A percentile compares a stretch with the other conserved stretches of the same genome.
Conservation (phyloP, 2,329 filamentous ascomycete genomes). For the Penicillium sp. region DNA sequence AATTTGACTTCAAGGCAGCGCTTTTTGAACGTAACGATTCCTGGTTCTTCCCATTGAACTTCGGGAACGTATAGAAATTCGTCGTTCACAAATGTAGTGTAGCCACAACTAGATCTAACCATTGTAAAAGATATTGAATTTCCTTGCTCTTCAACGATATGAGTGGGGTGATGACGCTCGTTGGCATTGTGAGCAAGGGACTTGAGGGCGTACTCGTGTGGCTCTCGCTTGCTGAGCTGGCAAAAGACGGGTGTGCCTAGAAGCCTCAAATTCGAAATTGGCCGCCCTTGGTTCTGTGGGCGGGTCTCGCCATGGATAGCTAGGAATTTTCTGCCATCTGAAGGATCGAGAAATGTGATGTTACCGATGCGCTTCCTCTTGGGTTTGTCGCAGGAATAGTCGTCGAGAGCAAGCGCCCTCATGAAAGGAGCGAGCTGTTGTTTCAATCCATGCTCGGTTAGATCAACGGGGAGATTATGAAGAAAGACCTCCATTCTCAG, state of each 20-base stretch:
- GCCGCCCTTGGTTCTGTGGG: constrained; percentile 5
- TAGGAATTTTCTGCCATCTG: constrained; percentile 52
- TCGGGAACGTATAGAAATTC: constrained; percentile 49
- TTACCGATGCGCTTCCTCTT: constrained; percentile 47
- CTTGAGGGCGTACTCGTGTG: constrained; percentile 43
- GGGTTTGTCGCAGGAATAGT: constrained; percentile 52
- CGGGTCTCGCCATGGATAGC: constrained; percentile 29
- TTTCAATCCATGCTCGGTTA: constrained; percentile 49
- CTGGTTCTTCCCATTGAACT: constrained; percentile 20
- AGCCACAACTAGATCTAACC: constrained; percentile 50
- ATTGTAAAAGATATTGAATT: constrained; percentile 13
- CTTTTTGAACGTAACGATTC: constrained; percentile 48
- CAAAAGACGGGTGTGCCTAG: constrained; percentile 31
- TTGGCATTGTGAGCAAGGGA: constrained; percentile 40
- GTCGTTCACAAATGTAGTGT: constrained; percentile 47
- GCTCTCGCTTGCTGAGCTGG: constrained; percentile 40
- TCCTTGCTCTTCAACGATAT: constrained; percentile 24
- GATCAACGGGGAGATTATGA: constrained; percentile 46
- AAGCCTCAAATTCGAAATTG: constrained; percentile 23
- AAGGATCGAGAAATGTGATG: constrained; percentile 51
- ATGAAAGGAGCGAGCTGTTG: constrained; percentile 48
- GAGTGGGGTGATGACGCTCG: constrained; percentile 20
- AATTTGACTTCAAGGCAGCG: constrained; percentile 49
- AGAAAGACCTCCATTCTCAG: constrained; percentile 53
- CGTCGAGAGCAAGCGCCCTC: constrained; percentile 42